phyloP scores from a whole-genome alignment of 305 asterid species.

The Ilex paraguariensis region DNA sequence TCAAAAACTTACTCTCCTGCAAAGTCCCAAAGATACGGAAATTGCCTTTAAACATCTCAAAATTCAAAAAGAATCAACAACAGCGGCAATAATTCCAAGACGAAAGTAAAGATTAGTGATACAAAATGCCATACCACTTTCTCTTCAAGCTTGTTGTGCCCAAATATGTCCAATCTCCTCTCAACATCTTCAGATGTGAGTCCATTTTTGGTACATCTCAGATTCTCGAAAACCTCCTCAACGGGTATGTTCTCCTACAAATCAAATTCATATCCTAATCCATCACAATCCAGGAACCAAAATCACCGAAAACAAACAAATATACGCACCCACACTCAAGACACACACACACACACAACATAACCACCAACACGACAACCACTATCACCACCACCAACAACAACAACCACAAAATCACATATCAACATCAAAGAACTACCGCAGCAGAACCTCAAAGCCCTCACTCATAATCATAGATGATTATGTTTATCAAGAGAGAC shows the following conservation, averaged over 20 bases:
- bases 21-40: slow-evolving; percentile 11
- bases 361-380: too few relatives aligned
- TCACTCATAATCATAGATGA: too few relatives aligned
- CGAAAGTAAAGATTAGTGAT: not conserved
- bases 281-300: too few relatives aligned
- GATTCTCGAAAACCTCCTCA: slow-evolving; percentile 25
- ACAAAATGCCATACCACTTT: slow-evolving; percentile 20
- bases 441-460: too few relatives aligned
- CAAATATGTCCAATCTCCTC: slow-evolving; percentile 25
- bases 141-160: too few relatives aligned
- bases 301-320: too few relatives aligned
- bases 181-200: slow-evolving; percentile 14
- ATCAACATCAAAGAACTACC: too few relatives aligned
- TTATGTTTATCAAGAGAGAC: not conserved
- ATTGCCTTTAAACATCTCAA: not conserved
- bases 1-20: slow-evolving; percentile 59
- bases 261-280: not conserved
- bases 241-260: too few relatives aligned
- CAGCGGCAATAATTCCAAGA: not conserved
- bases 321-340: too few relatives aligned
- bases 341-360: too few relatives aligned
- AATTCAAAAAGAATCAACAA: not conserved
- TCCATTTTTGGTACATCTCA: slow-evolving; percentile 24
- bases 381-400: too few relatives aligned
- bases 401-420: too few relatives aligned